These are phyloP conservation scores for Serpula lacrymans DNA, from an alignment of 768 basidiomycete genomes.

Conservation along the genomic window DNA sequence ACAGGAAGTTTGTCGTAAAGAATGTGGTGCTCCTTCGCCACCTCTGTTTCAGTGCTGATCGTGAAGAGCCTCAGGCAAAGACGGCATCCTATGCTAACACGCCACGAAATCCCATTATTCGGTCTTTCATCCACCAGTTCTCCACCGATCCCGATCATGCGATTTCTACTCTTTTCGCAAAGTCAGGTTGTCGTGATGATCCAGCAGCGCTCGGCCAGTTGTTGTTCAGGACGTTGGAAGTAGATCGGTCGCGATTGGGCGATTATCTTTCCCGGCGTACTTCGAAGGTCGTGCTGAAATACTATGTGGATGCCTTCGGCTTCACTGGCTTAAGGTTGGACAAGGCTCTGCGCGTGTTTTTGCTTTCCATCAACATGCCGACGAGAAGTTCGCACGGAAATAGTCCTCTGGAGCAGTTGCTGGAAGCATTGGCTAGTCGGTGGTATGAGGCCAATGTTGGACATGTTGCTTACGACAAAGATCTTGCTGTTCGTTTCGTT, in stretches of 20 bases:
- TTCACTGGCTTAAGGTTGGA: conserved; percentile 83
- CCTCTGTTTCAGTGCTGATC: conserved; percentile 65
- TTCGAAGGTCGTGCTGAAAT: conserved; percentile 72
- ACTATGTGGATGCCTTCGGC: conserved; percentile 86
- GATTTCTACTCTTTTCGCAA: conserved; percentile 64
- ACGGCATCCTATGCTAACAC: conserved; percentile 31
- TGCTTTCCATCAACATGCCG: conserved; percentile 76
- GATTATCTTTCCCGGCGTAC: conserved; percentile 76
- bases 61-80: conserved; percentile 55
- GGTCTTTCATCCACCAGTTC: conserved; percentile 77
- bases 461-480: conserved; percentile 77
- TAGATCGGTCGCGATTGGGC: conserved; percentile 81
- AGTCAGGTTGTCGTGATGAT: conserved; percentile 59
- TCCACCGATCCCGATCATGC: conserved; percentile 77
- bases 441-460: conserved; percentile 90
- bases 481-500: conserved; percentile 72
- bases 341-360: conserved; percentile 84
- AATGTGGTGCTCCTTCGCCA: conserved; percentile 78
- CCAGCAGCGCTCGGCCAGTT: conserved; percentile 71
- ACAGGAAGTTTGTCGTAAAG: conserved; percentile 85
- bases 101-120: conserved; percentile 60
- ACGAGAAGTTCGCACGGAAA: conserved; percentile 31
- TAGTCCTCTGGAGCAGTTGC: conserved; percentile 49
- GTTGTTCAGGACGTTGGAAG: conserved; percentile 77
- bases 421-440: conserved; percentile 80